Evolutionary conservation across 306 rosid genomes (phyloP).

Genomic region (Lathyrus sativus): DNA sequence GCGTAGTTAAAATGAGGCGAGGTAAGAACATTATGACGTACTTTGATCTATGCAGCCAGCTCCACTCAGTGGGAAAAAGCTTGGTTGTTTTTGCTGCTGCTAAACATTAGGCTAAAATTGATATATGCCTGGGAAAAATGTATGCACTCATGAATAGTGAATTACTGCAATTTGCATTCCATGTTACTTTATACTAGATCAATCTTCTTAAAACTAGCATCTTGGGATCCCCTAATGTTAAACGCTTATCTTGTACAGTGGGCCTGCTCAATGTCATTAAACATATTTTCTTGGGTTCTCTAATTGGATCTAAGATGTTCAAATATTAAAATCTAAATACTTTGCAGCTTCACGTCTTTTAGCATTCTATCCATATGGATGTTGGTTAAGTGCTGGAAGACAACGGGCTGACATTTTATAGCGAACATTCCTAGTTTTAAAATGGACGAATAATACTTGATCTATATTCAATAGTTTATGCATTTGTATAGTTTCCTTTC

Average conservation of each 20-base stretch:
- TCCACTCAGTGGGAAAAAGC: no score
- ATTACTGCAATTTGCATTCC: conserved; percentile 14
- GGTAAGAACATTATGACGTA: conserved; percentile 48
- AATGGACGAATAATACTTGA: conserved; percentile 8
- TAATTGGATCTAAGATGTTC: conserved; percentile 21
- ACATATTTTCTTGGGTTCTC: conserved; percentile 28
- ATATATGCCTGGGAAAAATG: neutral
- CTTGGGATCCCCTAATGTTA: neutral
- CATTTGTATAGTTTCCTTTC: conserved; percentile 18
- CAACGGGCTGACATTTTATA: conserved; percentile 5
- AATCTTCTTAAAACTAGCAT: conserved; percentile 19
- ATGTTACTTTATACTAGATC: neutral
- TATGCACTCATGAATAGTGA: conserved; percentile 29
- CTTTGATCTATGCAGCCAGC: no score
- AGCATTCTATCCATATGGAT: conserved; percentile 20
- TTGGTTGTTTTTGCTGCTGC: no score
- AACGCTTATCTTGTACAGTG: conserved; percentile 5
- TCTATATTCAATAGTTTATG: conserved; percentile 21
- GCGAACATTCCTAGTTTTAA: conserved; percentile 28
- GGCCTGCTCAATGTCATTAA: conserved; percentile 1
- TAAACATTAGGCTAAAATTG: conserved; percentile 1
- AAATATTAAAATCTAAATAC: conserved; percentile 23
- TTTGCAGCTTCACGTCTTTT: conserved; percentile 27
- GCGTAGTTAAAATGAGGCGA: conserved; percentile 97
- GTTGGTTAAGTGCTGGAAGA: conserved; percentile 21